phyloP scores from a whole-genome alignment of 805 yeast genomes.

The Sugiyamaella mastotermitis region DNA sequence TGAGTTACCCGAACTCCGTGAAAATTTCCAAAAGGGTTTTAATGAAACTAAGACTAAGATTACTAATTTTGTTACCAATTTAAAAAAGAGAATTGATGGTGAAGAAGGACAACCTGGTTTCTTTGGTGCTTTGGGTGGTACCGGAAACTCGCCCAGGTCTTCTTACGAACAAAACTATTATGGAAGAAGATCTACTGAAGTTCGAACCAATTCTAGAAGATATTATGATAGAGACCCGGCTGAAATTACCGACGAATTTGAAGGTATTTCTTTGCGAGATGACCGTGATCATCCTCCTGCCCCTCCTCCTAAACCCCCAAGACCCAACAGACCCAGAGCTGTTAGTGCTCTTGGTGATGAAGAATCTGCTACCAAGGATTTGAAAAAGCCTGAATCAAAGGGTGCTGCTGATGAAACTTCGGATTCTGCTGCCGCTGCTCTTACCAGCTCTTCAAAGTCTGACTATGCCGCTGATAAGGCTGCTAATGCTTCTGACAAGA shows the following conservation, averaged over 20 bases:
- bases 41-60: conserved; percentile 75
- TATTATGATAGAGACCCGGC: conserved; percentile 49
- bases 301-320: conserved; percentile 30
- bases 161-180: conserved; percentile 7
- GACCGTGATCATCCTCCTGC: conserved; percentile 22
- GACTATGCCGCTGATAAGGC: no score
- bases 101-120: conserved; percentile 23
- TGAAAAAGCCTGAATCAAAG: no score
- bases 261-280: conserved; percentile 41
- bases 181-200: conserved; percentile 5
- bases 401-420: not conserved
- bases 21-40: conserved; percentile 63
- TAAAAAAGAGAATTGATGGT: conserved; percentile 49
- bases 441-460: conserved; percentile 2
- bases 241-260: conserved; percentile 46
- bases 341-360: conserved; percentile 22
- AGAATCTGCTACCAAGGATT: conserved; percentile 11
- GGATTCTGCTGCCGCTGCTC: not conserved
- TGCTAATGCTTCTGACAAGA: conserved; percentile 2
- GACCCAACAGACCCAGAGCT: conserved; percentile 22
- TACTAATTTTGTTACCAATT: conserved; percentile 70
- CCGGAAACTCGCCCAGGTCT: conserved; percentile 11
- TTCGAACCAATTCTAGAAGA: conserved; percentile 3
- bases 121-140: conserved; percentile 19
- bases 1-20: conserved; percentile 48